Base-by-base conservation (phyloP, 345 rosid genomes). In the Citrus medica region DNA sequence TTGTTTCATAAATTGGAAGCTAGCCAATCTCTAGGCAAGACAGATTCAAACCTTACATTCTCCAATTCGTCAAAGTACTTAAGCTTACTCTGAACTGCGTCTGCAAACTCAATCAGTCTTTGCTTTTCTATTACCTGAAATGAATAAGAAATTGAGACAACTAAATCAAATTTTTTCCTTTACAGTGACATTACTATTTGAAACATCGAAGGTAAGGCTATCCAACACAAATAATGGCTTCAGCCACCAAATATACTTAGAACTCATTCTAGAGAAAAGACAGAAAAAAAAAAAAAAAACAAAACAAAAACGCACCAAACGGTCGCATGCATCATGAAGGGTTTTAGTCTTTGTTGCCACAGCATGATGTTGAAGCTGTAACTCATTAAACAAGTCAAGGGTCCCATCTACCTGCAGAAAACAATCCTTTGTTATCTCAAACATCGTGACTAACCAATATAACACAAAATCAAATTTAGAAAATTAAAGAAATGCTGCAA, bases 271-370 rank as follows among this genome's bases (percentile, higher is more conserved):
- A 73, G 51, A n/a, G 9, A 77, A 60, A 83, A 40, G 46, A 9
- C 46, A 9, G 13, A 1, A 1, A 9, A 9, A 40, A 37, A 33
- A 33, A 78, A 73, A 63, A 12, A 46, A 3, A 42, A 2, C 0
- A 30, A 32, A 3, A 32, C 0, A 81, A 28, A 83, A 74, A 27
- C 78, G 81, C 77, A 95, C 99, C 98, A 95, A 79, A 78, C 94
- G 90, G 68, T 95, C 97, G 74, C 98, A 95, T 72, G 99, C 99
- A 83, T 95, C 99, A 76, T 95, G 99, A 84, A 95, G 98, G 80
- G 98, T 95, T 88, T 95, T 95, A 67, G 99, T 95, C 87, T 95
- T 95, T 80, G 94, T 93, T n/a, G 93, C 93, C 68, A 95, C 99
- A 0, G 91, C 93, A 80, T 93, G 98, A 85, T 95, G 98, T 78